These are phyloP conservation scores for Glaciozyma antarctica DNA, from an alignment of 768 basidiomycete species.

Conservation along the genomic window DNA sequence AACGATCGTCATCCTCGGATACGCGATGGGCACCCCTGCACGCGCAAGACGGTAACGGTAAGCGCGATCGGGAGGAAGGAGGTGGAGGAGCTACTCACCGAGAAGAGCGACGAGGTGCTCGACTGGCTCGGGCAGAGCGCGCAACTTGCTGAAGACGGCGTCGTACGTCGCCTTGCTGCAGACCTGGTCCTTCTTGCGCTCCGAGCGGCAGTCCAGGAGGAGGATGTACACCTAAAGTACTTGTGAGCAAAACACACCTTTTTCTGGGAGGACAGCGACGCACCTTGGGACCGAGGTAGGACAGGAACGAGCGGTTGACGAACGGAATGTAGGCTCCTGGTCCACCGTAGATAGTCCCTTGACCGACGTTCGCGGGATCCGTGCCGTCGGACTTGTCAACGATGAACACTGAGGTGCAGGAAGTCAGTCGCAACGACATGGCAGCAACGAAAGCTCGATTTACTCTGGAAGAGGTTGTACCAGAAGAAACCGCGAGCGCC, in stretches of 20 bases:
- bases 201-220: constrained; percentile 54
- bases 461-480: constrained; percentile 80
- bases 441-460: constrained; percentile 54
- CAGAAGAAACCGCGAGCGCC: constrained; percentile 81
- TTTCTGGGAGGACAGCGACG: no score
- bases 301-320: constrained; percentile 72
- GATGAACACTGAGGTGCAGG: constrained; percentile 13
- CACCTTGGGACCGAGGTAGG: constrained; percentile 68
- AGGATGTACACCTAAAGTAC: constrained; percentile 16
- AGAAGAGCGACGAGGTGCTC: constrained; percentile 78
- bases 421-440: constrained; percentile 43
- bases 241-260: no score
- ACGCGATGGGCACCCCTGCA: constrained; percentile 46
- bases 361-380: constrained; percentile 37
- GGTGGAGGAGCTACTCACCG: constrained; percentile 43
- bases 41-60: background rate
- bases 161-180: constrained; percentile 66
- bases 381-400: constrained; percentile 65
- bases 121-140: constrained; percentile 53
- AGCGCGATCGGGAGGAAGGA: background rate
- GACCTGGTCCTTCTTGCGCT: constrained; percentile 70
- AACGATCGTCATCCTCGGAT: constrained; percentile 71
- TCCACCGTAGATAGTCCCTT: constrained; percentile 61
- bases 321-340: constrained; percentile 67
- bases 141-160: constrained; percentile 58